Percentiles rank a stretch among this genome's conserved stretches.
Evolutionary conservation across 2,329 filamentous ascomycete species (phyloP).

Genomic region (Magnaporthales sp.): DNA sequence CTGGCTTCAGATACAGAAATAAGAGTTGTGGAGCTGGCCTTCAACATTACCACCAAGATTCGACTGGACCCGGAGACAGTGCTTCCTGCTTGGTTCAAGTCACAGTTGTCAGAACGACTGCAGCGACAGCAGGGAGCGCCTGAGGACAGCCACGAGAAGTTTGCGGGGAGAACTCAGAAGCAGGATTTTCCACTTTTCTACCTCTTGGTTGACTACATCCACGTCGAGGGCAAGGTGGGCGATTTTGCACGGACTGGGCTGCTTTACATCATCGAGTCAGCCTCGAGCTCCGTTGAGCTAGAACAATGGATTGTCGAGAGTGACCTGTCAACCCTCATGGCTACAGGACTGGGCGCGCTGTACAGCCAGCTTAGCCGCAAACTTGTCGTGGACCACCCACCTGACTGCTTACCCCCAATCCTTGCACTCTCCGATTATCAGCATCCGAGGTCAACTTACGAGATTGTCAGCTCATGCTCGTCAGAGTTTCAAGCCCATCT

Average conservation of each 20-base stretch:
- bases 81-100: constrained; percentile 84
- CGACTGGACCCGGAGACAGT: constrained; percentile 72
- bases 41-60: constrained; percentile 96
- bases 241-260: constrained; percentile 93
- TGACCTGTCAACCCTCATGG: constrained; percentile 94
- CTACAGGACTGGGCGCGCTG: constrained; percentile 78
- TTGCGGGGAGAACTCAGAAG: constrained; percentile 77
- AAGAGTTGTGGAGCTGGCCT: constrained; percentile 83
- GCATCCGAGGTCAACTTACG: constrained; percentile 58
- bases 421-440: constrained; percentile 84
- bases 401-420: constrained; percentile 70
- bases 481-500: constrained; percentile 76
- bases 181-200: constrained; percentile 96
- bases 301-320: constrained; percentile 98
- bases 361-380: constrained; percentile 64
- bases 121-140: constrained; percentile 21
- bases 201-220: constrained; percentile 90
- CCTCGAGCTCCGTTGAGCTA: constrained; percentile 69
- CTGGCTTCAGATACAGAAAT: constrained; percentile 75
- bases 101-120: constrained; percentile 24
- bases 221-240: constrained; percentile 87
- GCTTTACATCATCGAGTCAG: constrained; percentile 91
- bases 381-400: constrained; percentile 69
- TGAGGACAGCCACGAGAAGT: constrained; percentile 62
- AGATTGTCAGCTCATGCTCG: constrained; percentile 67